phyloP scores from a whole-genome alignment of 441 rosid genomes.

The Kokia cookei region DNA sequence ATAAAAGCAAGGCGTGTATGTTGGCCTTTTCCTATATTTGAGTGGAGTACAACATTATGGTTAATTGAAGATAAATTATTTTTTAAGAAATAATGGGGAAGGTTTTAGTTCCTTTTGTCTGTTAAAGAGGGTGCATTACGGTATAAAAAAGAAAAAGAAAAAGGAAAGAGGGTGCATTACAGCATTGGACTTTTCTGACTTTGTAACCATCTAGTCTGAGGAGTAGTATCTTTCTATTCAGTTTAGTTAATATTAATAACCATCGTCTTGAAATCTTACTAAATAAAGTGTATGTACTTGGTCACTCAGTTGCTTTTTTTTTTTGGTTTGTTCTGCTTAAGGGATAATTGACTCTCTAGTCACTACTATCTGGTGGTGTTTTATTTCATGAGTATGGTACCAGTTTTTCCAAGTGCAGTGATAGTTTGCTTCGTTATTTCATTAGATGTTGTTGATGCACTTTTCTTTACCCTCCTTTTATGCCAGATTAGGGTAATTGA shows the following conservation, averaged over 20 bases:
- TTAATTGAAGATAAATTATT: neutral
- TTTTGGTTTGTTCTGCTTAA: neutral
- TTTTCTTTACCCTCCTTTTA: conserved; percentile 6
- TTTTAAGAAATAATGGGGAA: neutral
- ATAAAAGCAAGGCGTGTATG: neutral
- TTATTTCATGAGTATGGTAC: neutral
- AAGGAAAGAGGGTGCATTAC: neutral
- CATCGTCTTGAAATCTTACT: neutral
- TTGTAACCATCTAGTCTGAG: neutral
- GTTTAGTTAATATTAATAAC: neutral
- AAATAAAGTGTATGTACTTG: neutral
- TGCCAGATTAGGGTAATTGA: conserved; percentile 87
- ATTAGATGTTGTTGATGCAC: neutral
- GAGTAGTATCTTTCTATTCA: neutral
- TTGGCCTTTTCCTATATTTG: neutral
- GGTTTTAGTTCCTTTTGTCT: neutral
- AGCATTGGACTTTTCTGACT: neutral
- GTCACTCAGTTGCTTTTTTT: neutral
- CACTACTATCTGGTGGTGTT: neutral
- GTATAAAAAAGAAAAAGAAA: neutral
- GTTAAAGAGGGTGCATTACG: neutral
- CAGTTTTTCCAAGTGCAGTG: neutral
- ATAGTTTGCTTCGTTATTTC: neutral
- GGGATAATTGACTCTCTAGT: neutral
- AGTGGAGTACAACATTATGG: neutral